A percentile compares a stretch with the other conserved stretches of the same genome.
Conservation (phyloP, 1,284 basidiomycete genomes). For the Malassezia arunalokei region DNA sequence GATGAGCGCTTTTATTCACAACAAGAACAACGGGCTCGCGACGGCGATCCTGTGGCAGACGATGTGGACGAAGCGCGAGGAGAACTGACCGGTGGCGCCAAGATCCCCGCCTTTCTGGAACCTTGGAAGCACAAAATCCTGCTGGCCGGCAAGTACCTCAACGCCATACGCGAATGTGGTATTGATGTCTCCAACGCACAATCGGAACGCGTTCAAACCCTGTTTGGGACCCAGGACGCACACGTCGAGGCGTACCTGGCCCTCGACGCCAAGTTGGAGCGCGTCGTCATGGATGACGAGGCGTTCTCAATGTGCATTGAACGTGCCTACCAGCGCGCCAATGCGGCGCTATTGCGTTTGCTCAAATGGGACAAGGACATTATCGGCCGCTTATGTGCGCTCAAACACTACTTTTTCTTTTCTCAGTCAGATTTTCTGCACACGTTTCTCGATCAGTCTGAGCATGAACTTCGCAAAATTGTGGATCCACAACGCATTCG, state of each 20-base stretch:
- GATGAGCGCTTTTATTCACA: constrained; percentile 32
- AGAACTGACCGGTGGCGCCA: constrained; percentile 47
- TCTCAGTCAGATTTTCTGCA: constrained; percentile 39
- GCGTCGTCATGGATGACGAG: constrained; percentile 38
- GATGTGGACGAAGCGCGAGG: constrained; percentile 46
- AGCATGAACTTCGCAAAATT: constrained; percentile 35
- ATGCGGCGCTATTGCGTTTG: constrained; percentile 35
- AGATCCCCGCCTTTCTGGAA: constrained; percentile 42
- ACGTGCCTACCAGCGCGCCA: constrained; percentile 39
- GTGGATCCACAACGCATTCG: constrained; percentile 48
- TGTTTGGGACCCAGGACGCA: constrained; percentile 17
- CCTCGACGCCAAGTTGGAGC: constrained; percentile 6
- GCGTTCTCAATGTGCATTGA: constrained; percentile 38
- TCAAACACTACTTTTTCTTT: constrained; percentile 45
- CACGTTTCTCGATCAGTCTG: constrained; percentile 40
- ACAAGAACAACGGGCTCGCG: constrained; percentile 27
- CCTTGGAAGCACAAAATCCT: constrained; percentile 46
- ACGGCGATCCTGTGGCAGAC: constrained; percentile 17
- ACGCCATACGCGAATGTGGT: constrained; percentile 43
- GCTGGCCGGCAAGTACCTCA: constrained; percentile 44
- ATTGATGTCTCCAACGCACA: constrained; percentile 27
- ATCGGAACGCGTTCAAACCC: constrained; percentile 7
- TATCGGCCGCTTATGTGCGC: constrained; percentile 31
- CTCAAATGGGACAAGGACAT: constrained; percentile 40
- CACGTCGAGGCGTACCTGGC: constrained; percentile 3